Evolutionary conservation across 345 rosid species (phyloP), one percentile per base, ranked within the genome.

Genomic region (Populus tremula): DNA sequence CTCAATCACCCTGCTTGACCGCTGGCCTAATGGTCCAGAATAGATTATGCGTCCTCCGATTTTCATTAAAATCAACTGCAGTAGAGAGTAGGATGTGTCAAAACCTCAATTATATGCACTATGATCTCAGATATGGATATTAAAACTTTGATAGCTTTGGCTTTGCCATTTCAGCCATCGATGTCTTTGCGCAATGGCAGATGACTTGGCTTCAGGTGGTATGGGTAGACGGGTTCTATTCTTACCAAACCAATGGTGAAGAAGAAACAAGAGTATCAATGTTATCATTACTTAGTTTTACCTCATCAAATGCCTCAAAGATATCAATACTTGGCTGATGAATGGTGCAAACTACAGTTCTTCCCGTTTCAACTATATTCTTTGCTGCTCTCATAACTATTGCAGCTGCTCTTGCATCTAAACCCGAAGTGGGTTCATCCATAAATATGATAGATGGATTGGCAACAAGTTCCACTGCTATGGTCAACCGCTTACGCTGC

Each of bases 361-460:
- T 82, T 73, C 96, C 96, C 10, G 94, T 93, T 20, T 90, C 90
- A 25, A 84, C 94, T 0, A 91, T 82, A 72, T 91, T 93, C 83
- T 90, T 93, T 84, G 90, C 94, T 45, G 90, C 93, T 78, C 98
- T 81, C 94, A 93, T 88, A 63, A 91, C 94, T 68, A 93, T 87
- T 67, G 94, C 98, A 5, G 98, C 98, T 25, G 98, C 86, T 86
- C 96, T 86, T 65, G 96, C 98, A 78, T 93, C 96, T n/a, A 91
- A 79, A 41, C 98, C 91, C 1, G 98, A 88, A 39, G 98, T 90
- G 35, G 98, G 98, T 77, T 93, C 96, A 76, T 93, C 98, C 98
- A 93, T 93, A 80, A 91, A 93, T 2, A 93, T 87, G 64, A 93
- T 86, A 7, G 91, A 89, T 6, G 96, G 98, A 80, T 91, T 93